Evolutionary conservation across 495 filamentous ascomycete genomes (phyloP), one percentile per base, ranked within the genome.

Genomic region (Lasiosphaeria miniovina): DNA sequence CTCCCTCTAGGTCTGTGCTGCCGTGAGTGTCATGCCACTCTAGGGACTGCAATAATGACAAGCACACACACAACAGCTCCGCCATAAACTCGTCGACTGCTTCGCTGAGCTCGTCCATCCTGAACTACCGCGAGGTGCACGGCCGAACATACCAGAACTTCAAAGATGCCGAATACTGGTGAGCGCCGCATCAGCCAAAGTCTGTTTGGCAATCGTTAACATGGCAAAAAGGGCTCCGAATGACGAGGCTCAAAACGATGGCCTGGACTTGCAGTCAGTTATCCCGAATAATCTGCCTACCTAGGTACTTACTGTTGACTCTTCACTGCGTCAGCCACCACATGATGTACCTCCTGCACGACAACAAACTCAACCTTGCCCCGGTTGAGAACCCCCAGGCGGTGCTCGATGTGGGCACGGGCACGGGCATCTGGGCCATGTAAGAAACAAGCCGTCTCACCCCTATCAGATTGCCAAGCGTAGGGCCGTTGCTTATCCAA

Each of bases 91-190:
- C 24, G 24, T 61, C 59, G 10, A 83, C 80, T 6, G 74, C 76
- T 1, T 81, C 79, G 6, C 57, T 82, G 11, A 71, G 70, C 12
- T 71, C 73, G 0, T 75, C 71, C 36, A 77, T 82, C 14, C 61
- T 77, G 8, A 67, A 79, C 24, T 81, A 79, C 58, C 68, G 75
- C 24, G 70, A 64, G 10, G 53, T 77, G 24, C 63, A 76, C 49
- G 75, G 74, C 36, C 64, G 76, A 45, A 76, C 68, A 1, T 78
- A 66, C 52, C 75, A 75, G 60, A 80, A 65, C 55, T 66, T 71
- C 43, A 58, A 61, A 57, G 38, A 61, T 60, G 17, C 68, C 66
- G 60, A 69, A n/a, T 69, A 64, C 46, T 61, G 79, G 77, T 71
- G 33, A 38, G 52, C 17, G 1, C 12, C 5, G 10, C 17, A 8